phyloP scores from a whole-genome alignment of 495 filamentous ascomycete species.

The Xylaria bambusicola region DNA sequence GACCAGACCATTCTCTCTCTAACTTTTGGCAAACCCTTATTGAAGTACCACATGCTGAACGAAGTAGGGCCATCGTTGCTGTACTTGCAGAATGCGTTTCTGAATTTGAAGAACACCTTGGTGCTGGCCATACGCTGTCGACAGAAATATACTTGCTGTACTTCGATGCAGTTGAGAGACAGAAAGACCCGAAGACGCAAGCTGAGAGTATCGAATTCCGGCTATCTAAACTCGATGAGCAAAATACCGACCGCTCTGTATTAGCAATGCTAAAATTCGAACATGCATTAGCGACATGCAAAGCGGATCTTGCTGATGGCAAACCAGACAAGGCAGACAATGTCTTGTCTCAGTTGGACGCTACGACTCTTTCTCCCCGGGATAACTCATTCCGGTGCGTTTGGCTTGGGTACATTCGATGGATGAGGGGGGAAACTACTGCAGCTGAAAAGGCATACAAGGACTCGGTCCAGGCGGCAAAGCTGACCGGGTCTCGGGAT shows the following conservation, averaged over 20 bases:
- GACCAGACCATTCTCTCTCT: constrained; percentile 22
- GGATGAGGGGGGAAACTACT: constrained; percentile 23
- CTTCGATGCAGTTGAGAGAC: constrained; percentile 32
- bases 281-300: constrained; percentile 33
- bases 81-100: constrained; percentile 29
- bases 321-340: constrained; percentile 29
- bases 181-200: constrained; percentile 26
- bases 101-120: constrained; percentile 27
- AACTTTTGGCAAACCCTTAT: constrained; percentile 32
- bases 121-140: constrained; percentile 28
- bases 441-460: constrained; percentile 27
- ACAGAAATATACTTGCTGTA: constrained; percentile 31
- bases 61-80: constrained; percentile 24
- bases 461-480: constrained; percentile 29
- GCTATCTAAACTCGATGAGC: constrained; percentile 19
- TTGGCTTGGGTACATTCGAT: constrained; percentile 36
- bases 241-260: constrained; percentile 18
- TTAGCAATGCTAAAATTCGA: constrained; percentile 31
- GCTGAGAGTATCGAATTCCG: constrained; percentile 23
- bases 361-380: constrained; percentile 23
- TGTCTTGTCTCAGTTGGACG: constrained; percentile 24
- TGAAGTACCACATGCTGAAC: constrained; percentile 25
- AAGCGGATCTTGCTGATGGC: constrained; percentile 24
- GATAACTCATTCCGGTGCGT: constrained; percentile 33
- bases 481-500: constrained; percentile 31